phyloP scores from a whole-genome alignment of 257 asterid genomes.

The Plectranthus barbatus region DNA sequence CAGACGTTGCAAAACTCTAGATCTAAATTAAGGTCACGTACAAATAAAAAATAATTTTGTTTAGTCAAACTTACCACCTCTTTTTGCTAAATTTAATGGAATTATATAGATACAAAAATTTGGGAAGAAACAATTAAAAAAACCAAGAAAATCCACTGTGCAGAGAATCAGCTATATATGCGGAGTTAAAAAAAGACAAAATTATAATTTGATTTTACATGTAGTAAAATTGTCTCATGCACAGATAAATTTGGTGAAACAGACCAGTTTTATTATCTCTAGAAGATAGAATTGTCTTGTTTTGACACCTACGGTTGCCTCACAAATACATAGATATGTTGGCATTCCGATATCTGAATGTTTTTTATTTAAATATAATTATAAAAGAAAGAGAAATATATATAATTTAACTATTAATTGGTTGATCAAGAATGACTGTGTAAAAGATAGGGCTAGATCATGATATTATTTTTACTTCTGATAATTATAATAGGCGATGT shows the following conservation, averaged over 20 bases:
- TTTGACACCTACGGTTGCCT: not conserved
- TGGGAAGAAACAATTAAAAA: constrained; percentile 20
- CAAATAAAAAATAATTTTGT: not conserved
- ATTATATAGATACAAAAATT: not conserved
- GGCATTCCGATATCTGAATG: too few species aligned
- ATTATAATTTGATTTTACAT: not conserved
- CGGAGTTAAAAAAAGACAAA: constrained; percentile 19
- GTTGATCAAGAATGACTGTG: too few species aligned
- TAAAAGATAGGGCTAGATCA: too few species aligned
- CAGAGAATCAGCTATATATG: constrained; percentile 24
- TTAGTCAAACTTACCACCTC: constrained; percentile 24
- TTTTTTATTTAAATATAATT: too few species aligned
- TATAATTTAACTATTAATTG: too few species aligned
- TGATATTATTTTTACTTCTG: too few species aligned
- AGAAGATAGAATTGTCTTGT: constrained; percentile 23
- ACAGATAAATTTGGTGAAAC: not conserved
- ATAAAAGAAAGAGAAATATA: too few species aligned
- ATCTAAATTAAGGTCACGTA: not conserved
- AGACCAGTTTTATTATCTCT: constrained; percentile 16
- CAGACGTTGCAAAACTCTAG: not conserved
- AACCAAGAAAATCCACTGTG: constrained; percentile 7
- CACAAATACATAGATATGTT: too few species aligned
- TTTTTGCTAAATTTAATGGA: constrained; percentile 14
- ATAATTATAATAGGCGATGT: too few species aligned
- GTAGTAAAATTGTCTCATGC: constrained; percentile 18